A percentile compares a stretch with the other conserved stretches of the same genome.
Evolutionary conservation across 345 rosid genomes (phyloP).

Genomic region (Populus deltoides): DNA sequence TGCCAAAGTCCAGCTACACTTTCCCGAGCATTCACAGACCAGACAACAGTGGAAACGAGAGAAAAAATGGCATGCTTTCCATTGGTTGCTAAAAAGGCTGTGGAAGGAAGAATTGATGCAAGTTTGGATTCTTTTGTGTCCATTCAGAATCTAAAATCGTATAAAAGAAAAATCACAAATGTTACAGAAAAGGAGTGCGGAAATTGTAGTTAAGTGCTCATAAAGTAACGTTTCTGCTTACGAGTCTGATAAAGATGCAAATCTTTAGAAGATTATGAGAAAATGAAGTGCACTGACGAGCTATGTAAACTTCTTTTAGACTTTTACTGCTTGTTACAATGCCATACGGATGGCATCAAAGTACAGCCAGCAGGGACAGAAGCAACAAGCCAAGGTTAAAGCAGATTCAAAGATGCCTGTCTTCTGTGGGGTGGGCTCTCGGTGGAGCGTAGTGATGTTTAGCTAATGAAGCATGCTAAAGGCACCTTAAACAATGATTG

Average conservation of each 20-base stretch:
- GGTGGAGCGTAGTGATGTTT: not conserved
- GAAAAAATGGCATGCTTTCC: not conserved
- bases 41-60: not conserved
- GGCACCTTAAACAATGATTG: not conserved
- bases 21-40: not conserved
- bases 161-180: not conserved
- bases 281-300: not conserved
- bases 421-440: not conserved
- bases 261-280: not conserved
- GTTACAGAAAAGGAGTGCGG: not conserved
- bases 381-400: not conserved
- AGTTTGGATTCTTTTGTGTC: not conserved
- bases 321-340: not conserved
- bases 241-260: not conserved
- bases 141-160: not conserved
- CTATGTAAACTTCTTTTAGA: too few relatives aligned
- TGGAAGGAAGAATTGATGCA: not conserved
- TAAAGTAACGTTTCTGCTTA: not conserved
- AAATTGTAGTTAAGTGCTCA: not conserved
- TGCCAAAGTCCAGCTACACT: not conserved
- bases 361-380: not conserved
- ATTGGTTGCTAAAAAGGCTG: not conserved
- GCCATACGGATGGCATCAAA: not conserved
- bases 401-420: not conserved
- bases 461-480: not conserved